These are phyloP conservation scores for Russula emetica DNA, from an alignment of 768 basidiomycete species.

Conservation along the genomic window DNA sequence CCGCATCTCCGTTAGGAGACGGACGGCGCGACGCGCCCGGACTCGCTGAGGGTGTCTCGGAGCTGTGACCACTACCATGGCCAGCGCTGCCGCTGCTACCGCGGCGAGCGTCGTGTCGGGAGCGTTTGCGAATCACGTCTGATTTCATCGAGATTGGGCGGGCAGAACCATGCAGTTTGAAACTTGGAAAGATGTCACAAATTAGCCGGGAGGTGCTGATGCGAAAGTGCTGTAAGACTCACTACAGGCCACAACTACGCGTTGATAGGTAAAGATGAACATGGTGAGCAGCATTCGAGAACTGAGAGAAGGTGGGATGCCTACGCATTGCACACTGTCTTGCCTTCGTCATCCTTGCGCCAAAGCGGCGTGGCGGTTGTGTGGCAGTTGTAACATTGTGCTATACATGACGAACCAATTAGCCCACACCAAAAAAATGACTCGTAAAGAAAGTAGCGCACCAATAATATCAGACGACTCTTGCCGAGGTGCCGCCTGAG, in stretches of 20 bases:
- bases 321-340: constrained; percentile 88
- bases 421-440: not conserved
- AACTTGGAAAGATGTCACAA: constrained; percentile 36
- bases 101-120: constrained; percentile 73
- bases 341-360: constrained; percentile 89
- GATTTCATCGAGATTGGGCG: constrained; percentile 91
- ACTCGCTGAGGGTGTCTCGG: constrained; percentile 71
- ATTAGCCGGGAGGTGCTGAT: constrained; percentile 10
- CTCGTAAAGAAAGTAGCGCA: constrained; percentile 37
- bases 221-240: constrained; percentile 32
- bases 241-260: constrained; percentile 72
- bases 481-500: constrained; percentile 58
- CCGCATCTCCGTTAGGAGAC: constrained; percentile 51
- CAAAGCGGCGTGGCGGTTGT: constrained; percentile 86
- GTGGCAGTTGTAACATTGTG: constrained; percentile 87
- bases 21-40: constrained; percentile 70
- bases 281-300: not conserved
- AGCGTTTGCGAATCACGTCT: constrained; percentile 83
- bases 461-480: constrained; percentile 73
- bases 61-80: constrained; percentile 36
- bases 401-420: constrained; percentile 30
- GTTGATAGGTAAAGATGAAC: constrained; percentile 1
- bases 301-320: constrained; percentile 33
- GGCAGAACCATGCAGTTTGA: constrained; percentile 80
- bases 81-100: constrained; percentile 33